A percentile compares a stretch with the other conserved stretches of the same genome.
Evolutionary conservation across 768 basidiomycete genomes (phyloP).

Genomic region (Amyloporia xantha): DNA sequence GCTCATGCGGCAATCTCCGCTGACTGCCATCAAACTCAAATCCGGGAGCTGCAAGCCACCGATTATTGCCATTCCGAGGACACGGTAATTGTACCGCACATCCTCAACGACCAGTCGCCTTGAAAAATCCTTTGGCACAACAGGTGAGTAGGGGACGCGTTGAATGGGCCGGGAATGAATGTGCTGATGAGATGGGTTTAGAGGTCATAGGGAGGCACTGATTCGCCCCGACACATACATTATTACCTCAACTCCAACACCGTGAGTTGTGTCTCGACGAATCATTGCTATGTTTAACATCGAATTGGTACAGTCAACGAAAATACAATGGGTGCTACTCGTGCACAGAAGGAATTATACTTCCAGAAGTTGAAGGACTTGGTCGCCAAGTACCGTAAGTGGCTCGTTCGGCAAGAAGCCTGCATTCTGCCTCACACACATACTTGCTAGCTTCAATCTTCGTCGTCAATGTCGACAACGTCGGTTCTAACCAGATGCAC

Average conservation of each 20-base stretch:
- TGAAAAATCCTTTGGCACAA: conserved; percentile 95
- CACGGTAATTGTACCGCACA: conserved; percentile 3
- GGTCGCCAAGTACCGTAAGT: conserved; percentile 81
- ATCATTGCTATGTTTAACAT: no score
- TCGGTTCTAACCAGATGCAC: conserved; percentile 99
- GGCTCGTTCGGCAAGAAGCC: neutral
- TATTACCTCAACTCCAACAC: neutral
- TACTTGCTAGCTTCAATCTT: conserved; percentile 80
- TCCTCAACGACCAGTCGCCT: conserved; percentile 47
- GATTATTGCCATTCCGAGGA: neutral
- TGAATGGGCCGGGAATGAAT: neutral
- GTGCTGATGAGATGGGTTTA: conserved; percentile 24
- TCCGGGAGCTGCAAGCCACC: conserved; percentile 22
- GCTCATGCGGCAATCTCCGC: conserved; percentile 7
- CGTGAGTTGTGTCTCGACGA: no score
- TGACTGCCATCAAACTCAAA: conserved; percentile 17
- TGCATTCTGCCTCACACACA: neutral
- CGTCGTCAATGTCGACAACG: conserved; percentile 99
- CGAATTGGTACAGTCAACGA: neutral
- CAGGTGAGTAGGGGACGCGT: conserved; percentile 40
- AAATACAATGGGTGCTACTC: conserved; percentile 81
- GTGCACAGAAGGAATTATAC: conserved; percentile 86
- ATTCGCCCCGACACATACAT: conserved; percentile 24
- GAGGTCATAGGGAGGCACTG: conserved; percentile 93
- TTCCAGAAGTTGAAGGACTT: conserved; percentile 93